Base-by-base conservation (phyloP, 1,139 yeast species). In the Trichomonascaceae sp. region DNA sequence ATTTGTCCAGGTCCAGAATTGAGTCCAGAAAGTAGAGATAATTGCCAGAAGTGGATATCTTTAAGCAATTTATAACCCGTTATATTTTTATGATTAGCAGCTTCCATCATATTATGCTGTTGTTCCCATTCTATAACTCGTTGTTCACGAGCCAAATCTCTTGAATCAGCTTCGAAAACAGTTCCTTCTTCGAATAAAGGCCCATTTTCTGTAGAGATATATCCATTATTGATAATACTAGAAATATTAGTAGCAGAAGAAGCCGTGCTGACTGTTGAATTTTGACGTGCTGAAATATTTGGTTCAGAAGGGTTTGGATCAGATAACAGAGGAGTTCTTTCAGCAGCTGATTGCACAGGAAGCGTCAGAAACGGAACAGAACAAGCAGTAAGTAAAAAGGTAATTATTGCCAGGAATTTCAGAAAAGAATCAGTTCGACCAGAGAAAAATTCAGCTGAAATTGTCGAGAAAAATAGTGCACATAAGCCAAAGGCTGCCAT, bases 1-100 rank as follows among this genome's bases (percentile, higher is more conserved):
- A 84, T 82, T 65, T 85, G 91, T 7, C 91, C 91, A 54, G 82
- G 74, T 3, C 89, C 86, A 63, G 85, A 83, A 45, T 83, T 70
- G 3, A 81, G 70, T 0, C 87, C 84, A 54, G 85, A 70, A n/a
- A 83, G 72, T 6, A 78, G 44, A 61, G 68, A 68, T 47, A 69
- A 70, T 39, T 66, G 60, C 74, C 74, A 70, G 59, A 69, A 70
- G 41, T 64, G 65, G 18, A 50, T 44, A n/a, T 59, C 57, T 13
- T 49, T 49, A 38, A 65, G 32, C 49, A 67, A 54, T 19, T 53
- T 47, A 46, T 46, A 53, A 39, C 60, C 60, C 15, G 47, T 51
- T 15, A 24, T 17, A 4, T 47, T 41, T 38, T 52, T 45, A 12
- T 52, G 53, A 19, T 53, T 24, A 30, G 44, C 45, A n/a, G 47